Evolutionary conservation across 2,329 filamentous ascomycete genomes (phyloP).

Genomic region (Neophaeococcomyces aloes): DNA sequence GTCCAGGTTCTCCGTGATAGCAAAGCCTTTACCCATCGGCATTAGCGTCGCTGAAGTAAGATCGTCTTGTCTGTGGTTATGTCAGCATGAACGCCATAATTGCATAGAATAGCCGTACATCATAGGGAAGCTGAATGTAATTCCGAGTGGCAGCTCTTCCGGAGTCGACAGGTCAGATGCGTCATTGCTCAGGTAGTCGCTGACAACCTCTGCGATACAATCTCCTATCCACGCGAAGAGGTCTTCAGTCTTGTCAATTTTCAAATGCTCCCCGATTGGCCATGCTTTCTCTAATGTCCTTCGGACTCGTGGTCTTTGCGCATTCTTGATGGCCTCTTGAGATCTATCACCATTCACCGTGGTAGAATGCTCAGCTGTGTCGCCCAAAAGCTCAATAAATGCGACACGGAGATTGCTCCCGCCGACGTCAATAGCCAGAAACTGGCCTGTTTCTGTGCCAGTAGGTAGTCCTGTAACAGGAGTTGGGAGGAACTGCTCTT

Average conservation of each 20-base stretch:
- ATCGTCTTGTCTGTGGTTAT: constrained; percentile 36
- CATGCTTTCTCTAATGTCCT: constrained; percentile 59
- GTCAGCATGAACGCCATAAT: constrained; percentile 10
- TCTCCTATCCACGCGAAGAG: constrained; percentile 73
- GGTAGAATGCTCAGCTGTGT: constrained; percentile 26
- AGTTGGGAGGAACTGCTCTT: constrained; percentile 39
- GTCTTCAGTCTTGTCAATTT: constrained; percentile 62
- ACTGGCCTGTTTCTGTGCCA: constrained; percentile 44
- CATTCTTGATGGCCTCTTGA: constrained; percentile 35
- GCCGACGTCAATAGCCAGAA: constrained; percentile 48
- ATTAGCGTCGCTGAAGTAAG: constrained; percentile 46
- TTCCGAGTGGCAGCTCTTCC: constrained; percentile 39
- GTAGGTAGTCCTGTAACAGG: constrained; percentile 38
- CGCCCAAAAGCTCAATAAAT: constrained; percentile 44
- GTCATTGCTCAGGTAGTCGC: constrained; percentile 36
- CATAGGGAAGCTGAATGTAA: constrained; percentile 42
- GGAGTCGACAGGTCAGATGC: constrained; percentile 30
- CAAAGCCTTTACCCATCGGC: constrained; percentile 50
- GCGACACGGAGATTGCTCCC: constrained; percentile 47
- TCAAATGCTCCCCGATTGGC: constrained; percentile 63
- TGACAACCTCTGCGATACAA: constrained; percentile 64
- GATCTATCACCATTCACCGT: constrained; percentile 26
- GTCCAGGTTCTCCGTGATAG: constrained; percentile 45
- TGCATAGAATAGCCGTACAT: constrained; percentile 28
- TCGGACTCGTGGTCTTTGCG: constrained; percentile 42